phyloP scores from a whole-genome alignment of 352 stramenopile species.

The Phytophthora europaea region DNA sequence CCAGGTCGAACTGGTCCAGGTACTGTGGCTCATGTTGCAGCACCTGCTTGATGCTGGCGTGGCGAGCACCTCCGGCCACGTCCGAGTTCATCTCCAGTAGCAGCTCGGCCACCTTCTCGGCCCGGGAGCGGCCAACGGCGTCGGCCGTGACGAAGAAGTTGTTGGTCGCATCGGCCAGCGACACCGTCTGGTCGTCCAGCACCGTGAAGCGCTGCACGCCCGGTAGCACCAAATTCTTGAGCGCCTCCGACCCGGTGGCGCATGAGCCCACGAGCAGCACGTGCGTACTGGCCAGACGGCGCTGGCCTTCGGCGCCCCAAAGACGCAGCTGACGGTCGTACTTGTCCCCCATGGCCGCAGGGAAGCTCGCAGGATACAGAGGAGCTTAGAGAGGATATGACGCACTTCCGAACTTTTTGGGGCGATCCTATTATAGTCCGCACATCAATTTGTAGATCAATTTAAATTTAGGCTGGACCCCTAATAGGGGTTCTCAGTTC shows the following conservation, averaged over 20 bases:
- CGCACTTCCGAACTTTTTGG: background rate
- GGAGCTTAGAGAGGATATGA: background rate
- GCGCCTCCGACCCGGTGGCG: constrained; percentile 95
- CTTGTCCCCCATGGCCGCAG: constrained; percentile 82
- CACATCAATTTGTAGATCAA: too few species aligned
- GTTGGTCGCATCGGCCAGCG: constrained; percentile 83
- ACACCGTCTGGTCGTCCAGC: constrained; percentile 91
- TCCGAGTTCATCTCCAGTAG: constrained; percentile 98
- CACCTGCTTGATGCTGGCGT: constrained; percentile 60
- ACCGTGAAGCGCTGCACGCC: constrained; percentile 93
- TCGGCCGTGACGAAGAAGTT: constrained; percentile 95
- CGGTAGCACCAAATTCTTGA: constrained; percentile 98
- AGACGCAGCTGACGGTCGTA: constrained; percentile 99
- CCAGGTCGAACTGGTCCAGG: constrained; percentile 80
- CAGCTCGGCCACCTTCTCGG: constrained; percentile 83
- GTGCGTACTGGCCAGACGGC: constrained; percentile 85
- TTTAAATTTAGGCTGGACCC: too few species aligned
- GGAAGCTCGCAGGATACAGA: background rate
- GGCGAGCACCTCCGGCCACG: constrained; percentile 68
- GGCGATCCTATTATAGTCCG: background rate
- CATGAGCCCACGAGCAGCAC: constrained; percentile 94
- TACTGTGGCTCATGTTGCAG: constrained; percentile 67
- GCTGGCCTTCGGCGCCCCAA: constrained; percentile 97
- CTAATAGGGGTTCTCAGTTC: too few species aligned
- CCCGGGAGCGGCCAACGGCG: constrained; percentile 70